Percentiles rank a stretch among this genome's conserved stretches.
Evolutionary conservation across 495 filamentous ascomycete genomes (phyloP).

Genomic region (Chaetomium fimeti): DNA sequence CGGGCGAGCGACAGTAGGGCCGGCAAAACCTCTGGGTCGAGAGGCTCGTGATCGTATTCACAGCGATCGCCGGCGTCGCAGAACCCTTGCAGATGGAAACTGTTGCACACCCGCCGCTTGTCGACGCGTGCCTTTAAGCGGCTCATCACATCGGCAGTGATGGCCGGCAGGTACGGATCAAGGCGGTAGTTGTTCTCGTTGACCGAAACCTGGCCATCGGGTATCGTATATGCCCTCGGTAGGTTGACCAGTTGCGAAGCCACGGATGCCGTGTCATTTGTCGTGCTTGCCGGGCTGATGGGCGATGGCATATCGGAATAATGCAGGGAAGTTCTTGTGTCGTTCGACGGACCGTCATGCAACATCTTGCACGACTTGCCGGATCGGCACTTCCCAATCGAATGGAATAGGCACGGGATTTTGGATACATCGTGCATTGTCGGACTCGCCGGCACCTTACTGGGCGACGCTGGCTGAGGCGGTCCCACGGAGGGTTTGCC

Average conservation of each 20-base stretch:
- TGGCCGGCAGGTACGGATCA: constrained; percentile 3
- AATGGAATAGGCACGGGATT: constrained; percentile 3
- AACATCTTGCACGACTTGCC: constrained; percentile 20
- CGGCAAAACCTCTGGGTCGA: constrained; percentile 8
- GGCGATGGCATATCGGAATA: background rate
- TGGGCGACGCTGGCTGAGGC: background rate
- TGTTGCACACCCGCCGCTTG: constrained; percentile 22
- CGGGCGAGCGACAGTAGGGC: constrained; percentile 17
- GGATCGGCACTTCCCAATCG: constrained; percentile 15
- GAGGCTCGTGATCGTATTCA: constrained; percentile 18
- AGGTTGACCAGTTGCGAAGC: background rate
- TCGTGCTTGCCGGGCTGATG: background rate
- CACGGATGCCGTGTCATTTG: background rate
- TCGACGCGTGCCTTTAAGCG: constrained; percentile 16
- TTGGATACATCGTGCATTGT: background rate
- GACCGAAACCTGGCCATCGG: background rate
- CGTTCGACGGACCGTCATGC: background rate
- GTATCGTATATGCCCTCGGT: background rate
- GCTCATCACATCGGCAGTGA: background rate
- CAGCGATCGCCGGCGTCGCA: constrained; percentile 17
- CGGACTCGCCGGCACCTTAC: background rate
- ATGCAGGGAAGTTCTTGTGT: background rate
- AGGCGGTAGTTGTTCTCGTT: constrained; percentile 18
- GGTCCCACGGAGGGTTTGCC: background rate
- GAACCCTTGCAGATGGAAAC: constrained; percentile 6